Evolutionary conservation across 345 rosid species (phyloP).

Genomic region (Salix brachista): DNA sequence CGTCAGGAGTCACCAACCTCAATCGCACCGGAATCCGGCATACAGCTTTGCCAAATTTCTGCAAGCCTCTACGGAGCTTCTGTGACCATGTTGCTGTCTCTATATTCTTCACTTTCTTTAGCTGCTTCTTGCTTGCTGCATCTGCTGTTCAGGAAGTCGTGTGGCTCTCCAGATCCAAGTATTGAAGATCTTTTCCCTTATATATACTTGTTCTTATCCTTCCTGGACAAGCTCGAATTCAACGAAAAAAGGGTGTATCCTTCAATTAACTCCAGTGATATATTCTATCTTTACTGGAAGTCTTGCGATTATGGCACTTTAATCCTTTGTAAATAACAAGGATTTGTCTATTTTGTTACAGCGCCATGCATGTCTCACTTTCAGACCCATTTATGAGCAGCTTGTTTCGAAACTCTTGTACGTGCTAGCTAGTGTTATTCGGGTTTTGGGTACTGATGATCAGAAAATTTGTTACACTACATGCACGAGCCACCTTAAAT

Average conservation of each 20-base stretch:
- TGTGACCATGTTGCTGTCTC: conserved; percentile 72
- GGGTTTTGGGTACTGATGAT: no score
- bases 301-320: neutral
- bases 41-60: conserved; percentile 71
- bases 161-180: conserved; percentile 43
- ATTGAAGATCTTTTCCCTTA: conserved; percentile 7
- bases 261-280: conserved; percentile 1
- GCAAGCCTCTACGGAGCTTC: conserved; percentile 65
- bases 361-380: neutral
- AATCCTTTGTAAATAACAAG: conserved; percentile 1
- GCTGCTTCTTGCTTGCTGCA: conserved; percentile 48
- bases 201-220: neutral
- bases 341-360: neutral
- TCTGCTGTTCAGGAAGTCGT: conserved; percentile 54
- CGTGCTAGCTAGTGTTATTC: neutral
- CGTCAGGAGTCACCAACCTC: conserved; percentile 72
- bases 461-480: neutral
- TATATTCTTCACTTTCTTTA: conserved; percentile 59
- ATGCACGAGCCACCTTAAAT: neutral
- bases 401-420: neutral
- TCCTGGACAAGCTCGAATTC: neutral
- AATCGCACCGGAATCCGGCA: conserved; percentile 74
- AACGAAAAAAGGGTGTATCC: conserved; percentile 1
- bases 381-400: neutral
- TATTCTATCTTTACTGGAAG: neutral